Conservation (phyloP, 192 early-diverging fungal genomes). For the Chytriomyces sp. region DNA sequence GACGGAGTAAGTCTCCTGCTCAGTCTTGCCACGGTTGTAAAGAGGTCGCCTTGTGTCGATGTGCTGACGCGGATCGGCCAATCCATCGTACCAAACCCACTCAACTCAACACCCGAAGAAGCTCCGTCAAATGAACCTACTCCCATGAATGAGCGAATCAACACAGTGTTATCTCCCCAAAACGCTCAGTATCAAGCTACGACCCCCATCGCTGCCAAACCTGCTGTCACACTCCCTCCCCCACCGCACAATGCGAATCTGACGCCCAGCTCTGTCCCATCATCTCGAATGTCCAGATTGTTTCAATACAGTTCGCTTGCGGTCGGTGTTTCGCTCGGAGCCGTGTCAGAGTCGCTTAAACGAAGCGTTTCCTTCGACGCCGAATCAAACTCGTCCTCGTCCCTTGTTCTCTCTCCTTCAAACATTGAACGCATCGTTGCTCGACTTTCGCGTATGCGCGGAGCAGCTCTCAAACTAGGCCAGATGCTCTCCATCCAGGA, state of each 20-base stretch:
- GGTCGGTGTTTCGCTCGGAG: conserved; percentile 73
- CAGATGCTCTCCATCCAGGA: conserved; percentile 97
- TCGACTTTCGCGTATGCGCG: conserved; percentile 89
- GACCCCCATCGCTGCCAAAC: no score
- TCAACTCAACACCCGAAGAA: neutral
- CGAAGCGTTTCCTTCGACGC: conserved; percentile 55
- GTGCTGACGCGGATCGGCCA: neutral
- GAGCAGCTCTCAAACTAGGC: conserved; percentile 94
- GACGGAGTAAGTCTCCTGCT: neutral
- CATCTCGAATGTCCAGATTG: conserved; percentile 74
- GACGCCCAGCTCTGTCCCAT: conserved; percentile 66
- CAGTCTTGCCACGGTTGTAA: neutral
- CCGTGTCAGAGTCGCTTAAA: conserved; percentile 67
- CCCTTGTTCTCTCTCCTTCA: conserved; percentile 62
- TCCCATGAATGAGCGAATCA: neutral
- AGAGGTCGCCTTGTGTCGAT: neutral
- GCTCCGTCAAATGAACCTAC: no score
- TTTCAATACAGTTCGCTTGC: conserved; percentile 84
- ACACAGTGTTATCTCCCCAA: neutral
- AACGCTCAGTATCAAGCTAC: neutral
- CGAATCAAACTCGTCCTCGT: neutral
- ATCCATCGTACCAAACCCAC: neutral
- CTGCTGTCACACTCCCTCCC: neutral
- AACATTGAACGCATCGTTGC: conserved; percentile 89
- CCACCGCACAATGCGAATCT: neutral